These are phyloP conservation scores for Bertia moriformis DNA, from an alignment of 2,329 filamentous ascomycete genomes.

Conservation along the genomic window DNA sequence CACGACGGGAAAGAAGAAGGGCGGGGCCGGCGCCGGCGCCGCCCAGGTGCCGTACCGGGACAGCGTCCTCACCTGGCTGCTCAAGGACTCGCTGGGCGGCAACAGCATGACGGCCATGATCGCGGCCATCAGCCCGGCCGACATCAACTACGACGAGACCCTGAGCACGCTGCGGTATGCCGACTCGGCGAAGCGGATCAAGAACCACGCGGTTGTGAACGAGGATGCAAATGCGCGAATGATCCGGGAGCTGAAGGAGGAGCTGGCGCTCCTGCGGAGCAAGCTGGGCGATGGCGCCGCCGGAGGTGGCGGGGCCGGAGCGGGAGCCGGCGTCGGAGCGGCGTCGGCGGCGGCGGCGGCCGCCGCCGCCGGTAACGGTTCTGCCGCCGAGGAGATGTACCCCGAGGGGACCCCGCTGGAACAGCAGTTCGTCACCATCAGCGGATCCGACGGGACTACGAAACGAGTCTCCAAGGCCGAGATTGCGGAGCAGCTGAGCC, in stretches of 20 bases:
- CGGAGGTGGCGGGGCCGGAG: conserved; percentile 23
- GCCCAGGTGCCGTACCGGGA: conserved; percentile 88
- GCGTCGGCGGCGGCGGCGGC: conserved; percentile 27
- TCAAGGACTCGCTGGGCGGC: conserved; percentile 92
- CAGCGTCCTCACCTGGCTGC: conserved; percentile 85
- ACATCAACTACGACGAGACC: conserved; percentile 98
- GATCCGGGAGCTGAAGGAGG: conserved; percentile 95
- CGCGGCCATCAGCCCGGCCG: conserved; percentile 90
- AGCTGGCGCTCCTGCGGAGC: conserved; percentile 69
- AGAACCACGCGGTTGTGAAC: conserved; percentile 98
- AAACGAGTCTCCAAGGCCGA: conserved; percentile 98
- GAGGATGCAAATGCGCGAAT: conserved; percentile 97
- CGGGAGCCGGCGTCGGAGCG: conserved; percentile 22
- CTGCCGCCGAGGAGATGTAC: too few relatives aligned
- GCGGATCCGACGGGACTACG: conserved; percentile 65
- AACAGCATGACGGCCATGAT: conserved; percentile 99
- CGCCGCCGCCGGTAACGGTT: conserved; percentile 55
- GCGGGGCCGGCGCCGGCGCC: conserved; percentile 48
- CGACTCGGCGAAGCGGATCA: conserved; percentile 95
- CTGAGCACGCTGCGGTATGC: conserved; percentile 90
- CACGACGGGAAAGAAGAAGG: conserved; percentile 68
- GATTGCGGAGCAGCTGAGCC: conserved; percentile 87
- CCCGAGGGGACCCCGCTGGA: conserved; percentile 83
- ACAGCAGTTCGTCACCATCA: conserved; percentile 92
- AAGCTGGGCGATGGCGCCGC: conserved; percentile 55